A percentile compares a stretch with the other conserved stretches of the same genome.
Evolutionary conservation across 1,284 basidiomycete species (phyloP).

Genomic region (Rhodotorula sp.): DNA sequence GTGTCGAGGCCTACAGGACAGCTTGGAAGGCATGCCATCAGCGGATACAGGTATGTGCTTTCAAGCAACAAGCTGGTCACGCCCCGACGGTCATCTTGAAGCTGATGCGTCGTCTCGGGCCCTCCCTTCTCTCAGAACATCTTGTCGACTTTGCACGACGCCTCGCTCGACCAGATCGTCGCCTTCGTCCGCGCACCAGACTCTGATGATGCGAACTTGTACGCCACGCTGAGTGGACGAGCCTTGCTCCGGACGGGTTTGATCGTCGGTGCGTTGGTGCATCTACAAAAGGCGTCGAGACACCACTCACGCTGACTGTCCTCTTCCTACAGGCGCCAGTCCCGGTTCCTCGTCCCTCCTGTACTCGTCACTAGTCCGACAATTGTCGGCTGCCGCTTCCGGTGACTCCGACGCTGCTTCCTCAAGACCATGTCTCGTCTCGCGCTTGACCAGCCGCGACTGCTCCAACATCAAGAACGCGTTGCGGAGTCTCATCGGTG

Average conservation of each 20-base stretch:
- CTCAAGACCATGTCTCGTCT: slow-evolving; percentile 14
- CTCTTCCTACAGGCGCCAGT: slow-evolving; percentile 20
- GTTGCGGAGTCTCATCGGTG: slow-evolving; percentile 26
- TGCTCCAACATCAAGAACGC: slow-evolving; percentile 39
- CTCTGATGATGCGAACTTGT: not conserved
- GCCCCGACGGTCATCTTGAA: no score
- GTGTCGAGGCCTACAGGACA: slow-evolving; percentile 8
- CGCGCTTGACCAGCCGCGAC: slow-evolving; percentile 31
- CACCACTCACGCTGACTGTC: not conserved
- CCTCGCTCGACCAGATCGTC: slow-evolving; percentile 35
- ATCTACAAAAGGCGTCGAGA: not conserved
- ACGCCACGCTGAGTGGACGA: not conserved
- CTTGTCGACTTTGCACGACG: slow-evolving; percentile 30
- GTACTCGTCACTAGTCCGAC: slow-evolving; percentile 32
- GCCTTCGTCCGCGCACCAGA: slow-evolving; percentile 14
- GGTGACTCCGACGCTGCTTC: not conserved
- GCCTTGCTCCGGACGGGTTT: slow-evolving; percentile 21
- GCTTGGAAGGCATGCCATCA: slow-evolving; percentile 13
- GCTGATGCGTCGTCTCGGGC: not conserved
- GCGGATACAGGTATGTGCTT: slow-evolving; percentile 12
- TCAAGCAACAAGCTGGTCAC: not conserved
- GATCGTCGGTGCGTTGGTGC: slow-evolving; percentile 27
- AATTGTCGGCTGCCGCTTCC: not conserved
- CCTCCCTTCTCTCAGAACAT: slow-evolving; percentile 7
- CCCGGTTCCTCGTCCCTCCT: slow-evolving; percentile 35